phyloP scores from a whole-genome alignment of 805 yeast genomes.

The Lipomyces starkeyi region DNA sequence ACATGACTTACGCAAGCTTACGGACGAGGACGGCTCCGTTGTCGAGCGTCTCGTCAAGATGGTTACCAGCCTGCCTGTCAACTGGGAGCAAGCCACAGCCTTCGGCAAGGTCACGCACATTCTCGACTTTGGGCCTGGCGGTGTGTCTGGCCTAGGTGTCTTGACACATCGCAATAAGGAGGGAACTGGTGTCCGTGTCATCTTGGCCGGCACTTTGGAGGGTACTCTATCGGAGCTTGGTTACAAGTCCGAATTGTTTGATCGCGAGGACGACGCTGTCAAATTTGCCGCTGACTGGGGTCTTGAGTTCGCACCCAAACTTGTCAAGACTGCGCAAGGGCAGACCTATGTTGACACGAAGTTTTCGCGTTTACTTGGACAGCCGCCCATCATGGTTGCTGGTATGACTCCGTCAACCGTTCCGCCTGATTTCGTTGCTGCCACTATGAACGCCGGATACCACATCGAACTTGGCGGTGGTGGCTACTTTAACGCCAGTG shows the following conservation, averaged over 20 bases:
- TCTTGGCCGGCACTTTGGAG: conserved; percentile 91
- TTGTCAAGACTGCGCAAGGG: conserved; percentile 68
- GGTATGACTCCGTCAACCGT: conserved; percentile 99
- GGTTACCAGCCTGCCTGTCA: conserved; percentile 86
- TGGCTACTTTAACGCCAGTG: conserved; percentile 82
- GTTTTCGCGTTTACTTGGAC: conserved; percentile 87
- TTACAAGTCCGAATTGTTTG: conserved; percentile 93
- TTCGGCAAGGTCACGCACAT: conserved; percentile 77
- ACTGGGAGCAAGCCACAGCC: conserved; percentile 91
- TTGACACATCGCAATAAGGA: conserved; percentile 97
- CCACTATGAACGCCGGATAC: conserved; percentile 94
- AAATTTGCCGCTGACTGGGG: conserved; percentile 92
- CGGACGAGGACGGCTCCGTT: conserved; percentile 54
- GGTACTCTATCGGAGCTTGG: conserved; percentile 80
- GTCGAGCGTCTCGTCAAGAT: conserved; percentile 75
- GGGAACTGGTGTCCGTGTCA: conserved; percentile 95
- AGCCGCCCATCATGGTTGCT: conserved; percentile 96
- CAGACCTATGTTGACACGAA: conserved; percentile 89
- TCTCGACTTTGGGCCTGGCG: conserved; percentile 98
- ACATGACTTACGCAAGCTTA: conserved; percentile 63
- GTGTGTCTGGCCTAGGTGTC: conserved; percentile 94
- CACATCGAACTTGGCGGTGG: conserved; percentile 99
- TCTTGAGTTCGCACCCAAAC: conserved; percentile 81
- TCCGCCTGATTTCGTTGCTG: conserved; percentile 90
- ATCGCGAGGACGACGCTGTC: conserved; percentile 64